Evolutionary conservation across 805 yeast genomes (phyloP).

Genomic region (Komagataella pastoris): DNA sequence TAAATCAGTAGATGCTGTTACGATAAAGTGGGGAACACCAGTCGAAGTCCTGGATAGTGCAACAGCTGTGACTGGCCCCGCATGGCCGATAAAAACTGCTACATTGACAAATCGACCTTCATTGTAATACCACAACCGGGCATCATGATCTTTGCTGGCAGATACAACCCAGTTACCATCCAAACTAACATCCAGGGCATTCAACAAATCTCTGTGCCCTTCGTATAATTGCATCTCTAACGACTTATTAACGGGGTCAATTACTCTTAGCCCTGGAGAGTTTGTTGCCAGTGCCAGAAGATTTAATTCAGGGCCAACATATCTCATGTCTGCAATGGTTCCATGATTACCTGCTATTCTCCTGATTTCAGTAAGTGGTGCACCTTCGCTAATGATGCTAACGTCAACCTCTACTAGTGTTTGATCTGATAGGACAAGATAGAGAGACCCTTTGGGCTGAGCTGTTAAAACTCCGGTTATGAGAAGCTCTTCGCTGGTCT

Average conservation of each 20-base stretch:
- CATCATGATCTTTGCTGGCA: conserved; percentile 81
- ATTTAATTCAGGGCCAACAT: conserved; percentile 48
- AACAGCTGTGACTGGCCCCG: conserved; percentile 75
- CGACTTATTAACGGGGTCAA: conserved; percentile 43
- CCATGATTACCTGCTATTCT: conserved; percentile 90
- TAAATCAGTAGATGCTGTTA: conserved; percentile 78
- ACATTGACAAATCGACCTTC: conserved; percentile 27
- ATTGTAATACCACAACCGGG: conserved; percentile 69
- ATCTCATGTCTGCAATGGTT: conserved; percentile 80
- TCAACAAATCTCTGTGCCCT: conserved; percentile 80
- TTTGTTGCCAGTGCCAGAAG: conserved; percentile 82
- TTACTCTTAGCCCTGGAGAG: conserved; percentile 74
- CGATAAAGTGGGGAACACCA: conserved; percentile 45
- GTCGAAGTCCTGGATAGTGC: conserved; percentile 48
- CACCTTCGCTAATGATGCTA: conserved; percentile 14
- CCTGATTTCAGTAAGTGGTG: conserved; percentile 28
- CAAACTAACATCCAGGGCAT: conserved; percentile 59
- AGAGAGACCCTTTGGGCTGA: conserved; percentile 21
- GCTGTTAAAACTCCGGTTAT: conserved; percentile 39
- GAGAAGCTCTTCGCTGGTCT: conserved; percentile 60
- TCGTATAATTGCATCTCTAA: conserved; percentile 52
- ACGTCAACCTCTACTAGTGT: conserved; percentile 41
- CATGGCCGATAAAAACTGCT: conserved; percentile 74
- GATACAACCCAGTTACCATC: conserved; percentile 89
- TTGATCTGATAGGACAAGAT: conserved; percentile 71